Base-by-base conservation (phyloP, 1,284 basidiomycete genomes). In the Hemileia vastatrix region DNA sequence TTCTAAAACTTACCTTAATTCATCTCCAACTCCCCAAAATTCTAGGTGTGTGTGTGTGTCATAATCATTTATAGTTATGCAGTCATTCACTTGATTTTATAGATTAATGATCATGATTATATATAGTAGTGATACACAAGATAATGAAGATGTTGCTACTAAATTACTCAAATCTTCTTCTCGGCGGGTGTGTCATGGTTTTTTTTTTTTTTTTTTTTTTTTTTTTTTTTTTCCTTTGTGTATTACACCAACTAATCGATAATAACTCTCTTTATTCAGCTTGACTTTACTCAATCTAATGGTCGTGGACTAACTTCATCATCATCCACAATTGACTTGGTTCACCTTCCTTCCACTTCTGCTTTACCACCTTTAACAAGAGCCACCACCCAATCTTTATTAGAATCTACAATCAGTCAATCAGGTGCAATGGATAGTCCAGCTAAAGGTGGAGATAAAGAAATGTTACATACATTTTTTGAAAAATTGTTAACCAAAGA, bases 401-500 rank as follows among this genome's bases (percentile, higher is more conserved):
- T n/a, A n/a, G n/a, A n/a, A n/a, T n/a, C n/a, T n/a, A n/a, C n/a
- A n/a, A n/a, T n/a, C n/a, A n/a, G n/a, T n/a, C n/a, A n/a, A n/a
- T n/a, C n/a, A n/a, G n/a, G n/a, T n/a, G n/a, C n/a, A n/a, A n/a
- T n/a, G n/a, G n/a, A n/a, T n/a, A n/a, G n/a, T n/a, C n/a, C n/a
- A n/a, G n/a, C n/a, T n/a, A n/a, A n/a, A n/a, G n/a, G n/a, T n/a
- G n/a, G n/a, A 31, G 59, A 62, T 49, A 62, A 62, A 43, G 59
- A 53, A 19, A 53, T 62, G 32, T 24, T 62, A 27, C 52, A 51
- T 1, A 62, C 47, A 31, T 62, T 62, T 24, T 62, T 62, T 50
- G 53, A 53, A 6, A 62, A 53, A 43, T 44, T 60, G n/a, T 36
- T 62, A 18, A 44, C 48, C 36, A 62, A 62, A 43, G 59, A 62